phyloP scores from a whole-genome alignment of 2,329 filamentous ascomycete genomes.

The Aureobasidium sp. region DNA sequence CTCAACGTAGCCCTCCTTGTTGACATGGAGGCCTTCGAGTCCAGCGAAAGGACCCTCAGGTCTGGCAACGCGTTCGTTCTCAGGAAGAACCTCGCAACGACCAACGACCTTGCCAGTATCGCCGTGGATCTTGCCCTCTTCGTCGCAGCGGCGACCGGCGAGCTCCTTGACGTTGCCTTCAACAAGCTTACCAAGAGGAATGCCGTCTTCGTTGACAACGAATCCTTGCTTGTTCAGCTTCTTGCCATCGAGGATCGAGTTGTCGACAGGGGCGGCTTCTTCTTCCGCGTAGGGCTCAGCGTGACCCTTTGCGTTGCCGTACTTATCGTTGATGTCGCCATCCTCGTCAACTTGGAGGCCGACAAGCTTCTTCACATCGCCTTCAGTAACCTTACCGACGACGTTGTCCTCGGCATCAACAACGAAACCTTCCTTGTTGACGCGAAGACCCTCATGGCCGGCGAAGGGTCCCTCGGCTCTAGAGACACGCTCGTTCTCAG shows the following conservation, averaged over 20 bases:
- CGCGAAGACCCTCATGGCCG: constrained; percentile 40
- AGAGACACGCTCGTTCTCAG: constrained; percentile 51
- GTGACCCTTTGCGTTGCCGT: constrained; percentile 52
- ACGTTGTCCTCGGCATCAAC: constrained; percentile 43
- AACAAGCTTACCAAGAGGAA: constrained; percentile 47
- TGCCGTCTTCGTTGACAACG: constrained; percentile 44
- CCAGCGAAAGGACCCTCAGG: constrained; percentile 61
- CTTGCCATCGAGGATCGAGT: constrained; percentile 46
- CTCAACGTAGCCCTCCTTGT: constrained; percentile 63
- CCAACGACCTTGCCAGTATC: constrained; percentile 49
- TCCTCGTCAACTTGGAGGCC: constrained; percentile 53
- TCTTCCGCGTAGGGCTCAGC: constrained; percentile 46
- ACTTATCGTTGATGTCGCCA: constrained; percentile 53
- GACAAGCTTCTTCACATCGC: constrained; percentile 50
- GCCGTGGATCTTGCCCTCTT: constrained; percentile 47
- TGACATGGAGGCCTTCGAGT: constrained; percentile 54
- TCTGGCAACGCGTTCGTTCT: constrained; percentile 46
- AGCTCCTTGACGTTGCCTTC: constrained; percentile 49
- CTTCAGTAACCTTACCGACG: constrained; percentile 48
- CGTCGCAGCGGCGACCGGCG: constrained; percentile 46
- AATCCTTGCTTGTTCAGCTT: constrained; percentile 50
- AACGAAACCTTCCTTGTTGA: constrained; percentile 39
- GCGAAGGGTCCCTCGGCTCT: constrained; percentile 44
- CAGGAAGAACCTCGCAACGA: constrained; percentile 48
- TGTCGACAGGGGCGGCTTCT: constrained; percentile 37